Percentiles rank a stretch among this genome's conserved stretches.
Evolutionary conservation across 768 basidiomycete species (phyloP).

Genomic region (Porpolomopsis calyptriformis): DNA sequence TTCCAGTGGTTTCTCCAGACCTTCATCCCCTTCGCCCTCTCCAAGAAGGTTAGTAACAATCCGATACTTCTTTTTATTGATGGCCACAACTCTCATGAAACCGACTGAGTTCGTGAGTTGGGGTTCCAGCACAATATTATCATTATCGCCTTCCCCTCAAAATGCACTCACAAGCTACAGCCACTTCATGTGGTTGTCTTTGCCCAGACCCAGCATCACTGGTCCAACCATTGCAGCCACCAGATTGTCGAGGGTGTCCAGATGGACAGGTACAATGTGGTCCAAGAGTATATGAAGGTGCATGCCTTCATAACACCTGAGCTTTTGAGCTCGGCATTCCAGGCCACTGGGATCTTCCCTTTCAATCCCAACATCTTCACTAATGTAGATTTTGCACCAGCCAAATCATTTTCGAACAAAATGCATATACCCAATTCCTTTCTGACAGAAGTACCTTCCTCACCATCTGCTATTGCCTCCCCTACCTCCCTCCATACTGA

Average conservation of each 20-base stretch:
- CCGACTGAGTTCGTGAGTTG: no score
- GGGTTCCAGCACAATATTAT: conserved; percentile 19
- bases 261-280: conserved; percentile 18
- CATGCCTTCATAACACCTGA: conserved; percentile 7
- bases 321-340: conserved; percentile 14
- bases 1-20: conserved; percentile 28
- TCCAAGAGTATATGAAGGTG: conserved; percentile 22
- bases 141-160: conserved; percentile 28
- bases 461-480: conserved; percentile 8
- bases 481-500: no score
- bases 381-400: conserved; percentile 16
- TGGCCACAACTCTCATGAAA: conserved; percentile 34
- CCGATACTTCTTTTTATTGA: conserved; percentile 32
- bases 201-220: neutral
- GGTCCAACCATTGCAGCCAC: neutral
- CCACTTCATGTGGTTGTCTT: conserved; percentile 37
- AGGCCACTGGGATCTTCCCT: conserved; percentile 15
- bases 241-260: conserved; percentile 1
- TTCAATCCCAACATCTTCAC: conserved; percentile 16
- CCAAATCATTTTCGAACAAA: conserved; percentile 6
- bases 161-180: conserved; percentile 34
- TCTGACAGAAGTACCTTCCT: conserved; percentile 9
- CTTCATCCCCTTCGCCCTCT: conserved; percentile 28
- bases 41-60: conserved; percentile 16
- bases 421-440: conserved; percentile 10